Base-by-base conservation (phyloP, 306 rosid genomes). In the Leucaena leucocephala region DNA sequence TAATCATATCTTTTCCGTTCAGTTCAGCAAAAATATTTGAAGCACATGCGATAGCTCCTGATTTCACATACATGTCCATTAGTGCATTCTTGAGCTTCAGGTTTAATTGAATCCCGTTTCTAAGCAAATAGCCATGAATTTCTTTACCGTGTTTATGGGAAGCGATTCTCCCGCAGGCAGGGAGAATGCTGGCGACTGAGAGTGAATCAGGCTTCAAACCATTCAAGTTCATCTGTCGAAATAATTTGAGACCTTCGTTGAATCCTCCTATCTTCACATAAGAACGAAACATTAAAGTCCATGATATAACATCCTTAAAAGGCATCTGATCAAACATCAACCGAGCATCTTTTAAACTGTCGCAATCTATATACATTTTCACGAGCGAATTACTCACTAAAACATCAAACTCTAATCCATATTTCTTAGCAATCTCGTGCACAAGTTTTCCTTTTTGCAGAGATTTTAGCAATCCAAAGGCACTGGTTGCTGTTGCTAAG, bases 351-450 rank as follows among this genome's bases (percentile, higher is more conserved):
- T 76, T 52, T 2, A 87, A 17, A 74, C 85, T 85, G 44, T 76
- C 89, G 43, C 95, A 88, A 68, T 90, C 92, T 36, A 86, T 71
- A 44, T 90, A 90, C 95, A 89, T 90, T 78, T 88, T 92, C 84
- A 89, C 78, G 36, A 92, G 87, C 5, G 90, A 83, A 74, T 90
- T 90, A 75, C 91, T 75, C 62, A 92, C 90, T 76, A 90, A 64
- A 63, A 82, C 82, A 36, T 92, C 90, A 75, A 42, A 85, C 80
- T 87, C 97, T 46, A 92, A 71, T 39, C 86, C 90, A 34, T 44
- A 77, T 52, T 72, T 78, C 79, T 80, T 77, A 5, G 91, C 90
- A 74, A 90, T 55, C 45, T 69, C 76, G 62, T 90, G 92, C 55
- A 90, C 78, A 1, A 74, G 79, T 79, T 75, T 85, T 3, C 90